A percentile compares a stretch with the other conserved stretches of the same genome.
phyloP scores from a whole-genome alignment of 768 basidiomycete species.

The Gyrodon lividus region DNA sequence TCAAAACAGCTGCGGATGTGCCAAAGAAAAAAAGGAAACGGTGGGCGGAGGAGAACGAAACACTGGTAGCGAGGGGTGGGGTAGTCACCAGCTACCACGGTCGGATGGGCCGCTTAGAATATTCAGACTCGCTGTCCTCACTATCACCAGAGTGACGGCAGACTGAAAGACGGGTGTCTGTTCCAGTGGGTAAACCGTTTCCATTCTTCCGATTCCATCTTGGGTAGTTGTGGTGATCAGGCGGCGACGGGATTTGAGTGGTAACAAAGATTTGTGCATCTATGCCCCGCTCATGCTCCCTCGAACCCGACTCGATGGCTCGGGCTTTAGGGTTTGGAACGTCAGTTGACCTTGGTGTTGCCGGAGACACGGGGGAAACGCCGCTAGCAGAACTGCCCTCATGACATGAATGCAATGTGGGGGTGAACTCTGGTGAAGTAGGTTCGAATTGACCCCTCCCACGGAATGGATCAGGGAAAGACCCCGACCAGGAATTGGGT shows the following conservation, averaged over 20 bases:
- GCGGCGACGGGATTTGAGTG: slow-evolving; percentile 2
- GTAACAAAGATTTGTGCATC: neutral
- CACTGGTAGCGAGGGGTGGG: neutral
- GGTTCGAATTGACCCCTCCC: slow-evolving; percentile 18
- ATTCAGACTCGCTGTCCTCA: slow-evolving; percentile 40
- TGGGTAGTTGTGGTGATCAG: slow-evolving; percentile 18
- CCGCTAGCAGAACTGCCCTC: slow-evolving; percentile 48
- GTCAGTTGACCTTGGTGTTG: slow-evolving; percentile 49
- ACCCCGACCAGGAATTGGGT: slow-evolving; percentile 27
- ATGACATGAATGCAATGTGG: slow-evolving; percentile 35
- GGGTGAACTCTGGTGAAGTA: slow-evolving; percentile 20
- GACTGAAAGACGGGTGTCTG: slow-evolving; percentile 23
- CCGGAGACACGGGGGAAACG: slow-evolving; percentile 50
- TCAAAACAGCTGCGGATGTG: slow-evolving; percentile 1
- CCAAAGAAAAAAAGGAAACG: neutral
- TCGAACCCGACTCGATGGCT: neutral
- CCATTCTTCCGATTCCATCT: slow-evolving; percentile 11
- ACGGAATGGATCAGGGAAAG: slow-evolving; percentile 8
- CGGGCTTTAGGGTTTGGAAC: slow-evolving; percentile 16
- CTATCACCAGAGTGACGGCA: slow-evolving; percentile 28
- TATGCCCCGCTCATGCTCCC: neutral
- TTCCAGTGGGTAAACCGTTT: slow-evolving; percentile 17
- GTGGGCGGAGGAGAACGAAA: neutral
- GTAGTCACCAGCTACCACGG: slow-evolving; percentile 40
- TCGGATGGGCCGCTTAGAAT: slow-evolving; percentile 38